Conservation (phyloP, 441 rosid genomes). For the Isatis lusitanica region DNA sequence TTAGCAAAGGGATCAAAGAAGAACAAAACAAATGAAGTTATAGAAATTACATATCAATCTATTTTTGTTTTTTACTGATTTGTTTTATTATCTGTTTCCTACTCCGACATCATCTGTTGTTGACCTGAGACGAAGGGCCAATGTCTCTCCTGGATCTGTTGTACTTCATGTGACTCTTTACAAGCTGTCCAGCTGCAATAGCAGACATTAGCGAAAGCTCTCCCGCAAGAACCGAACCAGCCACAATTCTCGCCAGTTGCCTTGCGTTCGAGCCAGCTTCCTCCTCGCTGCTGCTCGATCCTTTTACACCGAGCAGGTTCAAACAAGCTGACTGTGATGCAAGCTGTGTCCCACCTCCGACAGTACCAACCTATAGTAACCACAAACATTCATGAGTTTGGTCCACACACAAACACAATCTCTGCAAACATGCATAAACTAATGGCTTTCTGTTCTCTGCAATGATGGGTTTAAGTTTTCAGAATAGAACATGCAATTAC, state of each 20-base stretch:
- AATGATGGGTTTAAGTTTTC: not conserved
- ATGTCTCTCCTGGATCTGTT: constrained; percentile 52
- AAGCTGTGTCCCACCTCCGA: constrained; percentile 68
- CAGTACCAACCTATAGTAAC: constrained; percentile 54
- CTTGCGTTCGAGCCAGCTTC: constrained; percentile 50
- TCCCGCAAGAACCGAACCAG: constrained; percentile 61
- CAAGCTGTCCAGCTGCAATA: constrained; percentile 60
- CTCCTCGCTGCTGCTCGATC: constrained; percentile 39
- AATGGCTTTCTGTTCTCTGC: not conserved
- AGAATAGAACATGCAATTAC: constrained; percentile 31
- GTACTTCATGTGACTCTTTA: constrained; percentile 60
- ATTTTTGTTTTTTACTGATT: not conserved
- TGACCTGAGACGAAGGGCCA: constrained; percentile 27
- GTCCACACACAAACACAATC: not conserved
- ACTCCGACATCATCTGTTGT: constrained; percentile 15
- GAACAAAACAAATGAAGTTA: not conserved
- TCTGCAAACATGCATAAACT: not conserved
- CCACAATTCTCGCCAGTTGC: constrained; percentile 48
- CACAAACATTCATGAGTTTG: constrained; percentile 5
- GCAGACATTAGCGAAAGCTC: constrained; percentile 67
- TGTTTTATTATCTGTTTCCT: constrained; percentile 11
- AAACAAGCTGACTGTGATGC: constrained; percentile 68
- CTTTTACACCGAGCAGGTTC: constrained; percentile 60
- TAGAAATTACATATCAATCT: not conserved
- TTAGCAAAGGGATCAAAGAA: too few species aligned